A percentile compares a stretch with the other conserved stretches of the same genome.
Conservation (phyloP, 495 filamentous ascomycete genomes). For the Neurospora sp. region DNA sequence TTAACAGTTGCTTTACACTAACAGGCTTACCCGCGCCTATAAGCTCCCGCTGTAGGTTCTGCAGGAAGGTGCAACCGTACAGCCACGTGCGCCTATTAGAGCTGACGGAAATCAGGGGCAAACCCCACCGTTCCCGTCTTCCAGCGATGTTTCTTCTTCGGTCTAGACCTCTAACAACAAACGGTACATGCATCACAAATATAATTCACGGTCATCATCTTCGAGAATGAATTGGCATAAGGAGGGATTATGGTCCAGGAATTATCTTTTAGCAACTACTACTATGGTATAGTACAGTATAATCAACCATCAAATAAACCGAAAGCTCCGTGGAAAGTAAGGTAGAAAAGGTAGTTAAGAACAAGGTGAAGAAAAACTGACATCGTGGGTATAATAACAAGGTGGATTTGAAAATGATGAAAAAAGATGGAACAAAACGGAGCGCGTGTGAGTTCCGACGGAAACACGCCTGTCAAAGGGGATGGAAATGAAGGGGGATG, state of each 20-base stretch:
- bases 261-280: not conserved
- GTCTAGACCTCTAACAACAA: not conserved
- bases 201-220: not conserved
- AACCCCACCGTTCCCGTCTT: not conserved
- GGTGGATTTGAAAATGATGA: not conserved
- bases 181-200: not conserved
- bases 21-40: not conserved
- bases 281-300: not conserved
- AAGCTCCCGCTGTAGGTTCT: not conserved
- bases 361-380: not conserved
- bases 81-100: not conserved
- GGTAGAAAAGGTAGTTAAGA: not conserved
- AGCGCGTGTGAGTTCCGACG: not conserved
- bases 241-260: not conserved
- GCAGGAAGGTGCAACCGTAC: not conserved
- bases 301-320: not conserved
- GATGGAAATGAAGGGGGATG: not conserved
- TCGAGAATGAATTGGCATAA: not conserved
- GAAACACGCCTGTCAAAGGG: not conserved
- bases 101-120: not conserved
- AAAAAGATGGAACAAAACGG: conserved; percentile 1
- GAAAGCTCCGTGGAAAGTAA: not conserved
- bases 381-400: conserved; percentile 3
- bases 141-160: not conserved
- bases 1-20: not conserved